Base-by-base conservation (phyloP, 192 early-diverging fungal genomes). In the Coemansia sp. region DNA sequence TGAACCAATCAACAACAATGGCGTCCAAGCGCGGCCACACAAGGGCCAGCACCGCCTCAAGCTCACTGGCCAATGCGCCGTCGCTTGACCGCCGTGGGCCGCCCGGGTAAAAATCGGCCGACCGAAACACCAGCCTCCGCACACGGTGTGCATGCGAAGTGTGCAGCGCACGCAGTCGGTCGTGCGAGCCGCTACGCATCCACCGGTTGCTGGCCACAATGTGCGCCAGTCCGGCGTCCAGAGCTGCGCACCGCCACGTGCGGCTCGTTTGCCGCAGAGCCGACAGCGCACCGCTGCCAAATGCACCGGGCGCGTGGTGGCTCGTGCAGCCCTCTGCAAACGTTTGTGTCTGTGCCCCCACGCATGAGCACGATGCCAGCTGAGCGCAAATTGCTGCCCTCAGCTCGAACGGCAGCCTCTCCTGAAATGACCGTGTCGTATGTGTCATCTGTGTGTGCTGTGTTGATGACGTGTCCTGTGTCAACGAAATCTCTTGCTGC, bases 191-290 rank as follows among this genome's bases (percentile, higher is more conserved):
- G 15, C 64, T 21, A 43, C 72, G 64, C 72, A 69, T 69, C 76
- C 76, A 79, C 47, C 72, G 76, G 53, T 53, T 72, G 76, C 76
- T 79, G 60, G 56, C 66, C 15, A 73, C 72, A 21, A 79, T 48
- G 58, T 73, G 60, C 8, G 67, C 8, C 37, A 70, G 60, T 4
- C 76, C 76, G 43, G 47, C 64, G 19, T 29, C 52, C 63, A 79
- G 58, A 27, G 76, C 76, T 12, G 72, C 76, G 2, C 56, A 22
- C 14, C 76, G 76, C 72, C 71, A 73, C 19, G 55, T 52, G 25
- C 67, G 76, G 64, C 53, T 70, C 0, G 71, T 73, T 43, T 79
- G 76, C 21, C 76, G 67, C 25, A 79, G 58, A 12, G 32, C 63
- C 7, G 63, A 57, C 21, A 79, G 72, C 53, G 41, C 66, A 10